phyloP scores from a whole-genome alignment of 1,284 basidiomycete genomes.

The Malassezia japonica region DNA sequence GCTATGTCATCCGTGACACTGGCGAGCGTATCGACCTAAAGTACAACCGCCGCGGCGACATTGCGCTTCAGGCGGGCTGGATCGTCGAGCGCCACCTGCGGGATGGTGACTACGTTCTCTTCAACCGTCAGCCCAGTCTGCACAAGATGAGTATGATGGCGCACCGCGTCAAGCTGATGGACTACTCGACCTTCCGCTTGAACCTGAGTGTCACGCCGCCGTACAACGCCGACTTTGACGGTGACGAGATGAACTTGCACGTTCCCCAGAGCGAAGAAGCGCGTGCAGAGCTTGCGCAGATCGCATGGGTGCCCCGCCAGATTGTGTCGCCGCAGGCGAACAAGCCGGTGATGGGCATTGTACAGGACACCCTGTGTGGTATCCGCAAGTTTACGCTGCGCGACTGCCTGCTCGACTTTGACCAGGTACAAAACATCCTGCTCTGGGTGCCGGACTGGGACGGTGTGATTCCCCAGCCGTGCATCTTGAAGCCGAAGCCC shows the following conservation, averaged over 20 bases:
- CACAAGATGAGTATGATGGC: slow-evolving; percentile 99
- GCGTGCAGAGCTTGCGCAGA: slow-evolving; percentile 91
- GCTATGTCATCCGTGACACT: slow-evolving; percentile 94
- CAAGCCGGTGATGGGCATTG: slow-evolving; percentile 99
- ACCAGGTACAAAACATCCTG: slow-evolving; percentile 76
- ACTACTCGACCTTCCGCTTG: slow-evolving; percentile 95
- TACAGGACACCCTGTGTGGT: slow-evolving; percentile 96
- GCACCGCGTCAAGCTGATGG: slow-evolving; percentile 94
- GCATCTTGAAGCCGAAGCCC: slow-evolving; percentile 91
- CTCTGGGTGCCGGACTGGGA: slow-evolving; percentile 98
- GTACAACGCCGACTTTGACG: slow-evolving; percentile 64
- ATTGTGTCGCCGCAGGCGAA: slow-evolving; percentile 99
- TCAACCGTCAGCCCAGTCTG: slow-evolving; percentile 95
- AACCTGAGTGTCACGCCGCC: slow-evolving; percentile 71
- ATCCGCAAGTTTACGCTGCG: slow-evolving; percentile 93
- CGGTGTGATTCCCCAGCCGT: slow-evolving; percentile 78
- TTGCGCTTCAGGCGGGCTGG: slow-evolving; percentile 95
- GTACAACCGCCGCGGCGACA: slow-evolving; percentile 76
- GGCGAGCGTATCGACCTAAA: slow-evolving; percentile 95
- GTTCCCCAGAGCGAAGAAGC: slow-evolving; percentile 98
- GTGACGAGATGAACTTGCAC: slow-evolving; percentile 96
- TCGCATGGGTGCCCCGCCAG: slow-evolving; percentile 98
- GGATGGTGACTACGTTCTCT: slow-evolving; percentile 81
- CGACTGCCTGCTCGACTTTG: slow-evolving; percentile 53
- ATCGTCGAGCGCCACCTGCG: slow-evolving; percentile 95